Base-by-base conservation (phyloP, 2,329 filamentous ascomycete genomes). In the Aulographum hederae region DNA sequence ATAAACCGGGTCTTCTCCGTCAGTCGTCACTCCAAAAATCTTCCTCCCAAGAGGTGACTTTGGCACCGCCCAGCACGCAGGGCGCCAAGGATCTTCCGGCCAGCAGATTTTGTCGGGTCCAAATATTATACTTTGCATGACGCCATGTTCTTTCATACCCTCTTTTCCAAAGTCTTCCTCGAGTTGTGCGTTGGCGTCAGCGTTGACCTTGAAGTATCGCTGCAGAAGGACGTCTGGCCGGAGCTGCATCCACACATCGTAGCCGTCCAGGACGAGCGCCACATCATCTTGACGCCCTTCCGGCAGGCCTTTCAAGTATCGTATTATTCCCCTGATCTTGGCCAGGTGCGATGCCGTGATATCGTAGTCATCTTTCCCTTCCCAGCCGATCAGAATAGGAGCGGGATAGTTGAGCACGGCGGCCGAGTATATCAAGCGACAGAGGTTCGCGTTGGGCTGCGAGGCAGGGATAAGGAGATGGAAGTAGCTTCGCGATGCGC, bases 161-260 rank as follows among this genome's bases (percentile, higher is more conserved):
- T n/a, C 21, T 25, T 25, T n/a, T 25, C 21, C 21, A 25, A 25
- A 25, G 21, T 25, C 21, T n/a, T 53, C 45, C 12, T 50, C 52
- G 19, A 71, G 47, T 15, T 59, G 57, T 13, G 47, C 45, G 39
- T 72, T 63, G 15, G 60, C 61, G 31, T 52, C 52, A 11, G 54
- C 47, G 16, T 60, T 46, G 14, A 65, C 50, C 6, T 57, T 48
- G 37, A 68, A 64, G 46, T 73, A 75, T 18, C 69, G 57, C 38
- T 63, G 50, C 12, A 75, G 58, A 41, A 74, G 46, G 14, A 74
- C 52, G 25, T 69, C 61, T 0, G 66, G 59, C 0, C 68, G 67
- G 5, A 74, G 50, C 41, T 75, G 70, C 33, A 72, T 62, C 46
- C 67, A 65, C 2, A 67, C 54, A 35, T 74, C 69, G 46, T 65